Conservation (phyloP, 345 rosid species). For the Lumnitzera littorea region DNA sequence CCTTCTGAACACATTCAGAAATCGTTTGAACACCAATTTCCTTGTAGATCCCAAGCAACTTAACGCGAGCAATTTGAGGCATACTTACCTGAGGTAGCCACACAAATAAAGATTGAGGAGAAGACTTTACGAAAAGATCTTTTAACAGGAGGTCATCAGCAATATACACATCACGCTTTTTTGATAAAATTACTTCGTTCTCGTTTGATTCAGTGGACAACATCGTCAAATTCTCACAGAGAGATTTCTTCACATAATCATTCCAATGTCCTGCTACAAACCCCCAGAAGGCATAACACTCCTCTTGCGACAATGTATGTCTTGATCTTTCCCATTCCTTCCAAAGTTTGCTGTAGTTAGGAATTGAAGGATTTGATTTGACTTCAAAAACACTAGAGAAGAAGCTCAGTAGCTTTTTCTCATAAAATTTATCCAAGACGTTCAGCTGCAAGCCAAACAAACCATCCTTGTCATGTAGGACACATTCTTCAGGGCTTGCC, state of each 20-base stretch:
- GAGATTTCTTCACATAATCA: slow-evolving; percentile 10
- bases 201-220: slow-evolving; percentile 36
- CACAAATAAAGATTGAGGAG: slow-evolving; percentile 36
- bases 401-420: slow-evolving; percentile 16
- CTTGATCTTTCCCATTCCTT: slow-evolving; percentile 46
- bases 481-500: slow-evolving; percentile 41
- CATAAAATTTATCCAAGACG: slow-evolving; percentile 45
- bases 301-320: slow-evolving; percentile 23
- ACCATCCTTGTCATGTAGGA: slow-evolving; percentile 36
- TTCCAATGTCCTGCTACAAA: slow-evolving; percentile 17
- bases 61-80: slow-evolving; percentile 27
- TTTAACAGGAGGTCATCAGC: slow-evolving; percentile 63
- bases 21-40: slow-evolving; percentile 52
- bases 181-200: slow-evolving; percentile 24
- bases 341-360: slow-evolving; percentile 60
- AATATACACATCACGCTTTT: slow-evolving; percentile 45
- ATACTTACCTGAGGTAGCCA: slow-evolving; percentile 62
- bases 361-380: slow-evolving; percentile 31
- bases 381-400: slow-evolving; percentile 35
- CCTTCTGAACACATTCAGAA: slow-evolving; percentile 37
- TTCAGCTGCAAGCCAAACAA: slow-evolving; percentile 37
- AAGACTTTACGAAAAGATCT: slow-evolving; percentile 28
- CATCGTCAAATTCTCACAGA: slow-evolving; percentile 31
- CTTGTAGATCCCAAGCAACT: slow-evolving; percentile 36
- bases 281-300: slow-evolving; percentile 68